These are phyloP conservation scores for Trichoderma gracile DNA, from an alignment of 2,329 filamentous ascomycete species.

Conservation along the genomic window DNA sequence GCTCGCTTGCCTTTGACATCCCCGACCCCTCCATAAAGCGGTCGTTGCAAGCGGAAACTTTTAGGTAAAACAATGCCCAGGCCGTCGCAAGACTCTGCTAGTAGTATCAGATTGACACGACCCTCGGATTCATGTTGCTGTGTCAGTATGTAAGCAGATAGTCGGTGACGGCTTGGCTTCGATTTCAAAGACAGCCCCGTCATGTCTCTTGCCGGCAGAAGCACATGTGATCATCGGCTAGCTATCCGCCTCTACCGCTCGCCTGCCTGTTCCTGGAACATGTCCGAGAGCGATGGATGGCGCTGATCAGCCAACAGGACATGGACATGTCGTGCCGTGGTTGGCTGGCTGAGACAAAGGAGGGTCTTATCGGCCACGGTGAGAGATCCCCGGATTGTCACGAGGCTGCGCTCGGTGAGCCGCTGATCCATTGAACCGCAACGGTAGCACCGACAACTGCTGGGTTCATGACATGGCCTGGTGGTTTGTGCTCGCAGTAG, in stretches of 20 bases:
- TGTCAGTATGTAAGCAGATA: background rate
- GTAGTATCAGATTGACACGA: background rate
- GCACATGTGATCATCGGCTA: slow-evolving; percentile 18
- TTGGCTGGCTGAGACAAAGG: slow-evolving; percentile 1
- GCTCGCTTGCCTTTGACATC: background rate
- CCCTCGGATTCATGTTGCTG: background rate
- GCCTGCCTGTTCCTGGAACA: slow-evolving; percentile 18
- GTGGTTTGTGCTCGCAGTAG: too few species aligned
- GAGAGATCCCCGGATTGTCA: slow-evolving; percentile 7
- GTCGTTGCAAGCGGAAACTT: background rate
- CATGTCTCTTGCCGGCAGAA: slow-evolving; percentile 2
- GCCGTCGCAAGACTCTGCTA: background rate
- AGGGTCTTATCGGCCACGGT: slow-evolving; percentile 20
- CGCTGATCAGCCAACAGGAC: background rate
- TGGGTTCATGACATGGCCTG: background rate
- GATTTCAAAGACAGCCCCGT: slow-evolving; percentile 2
- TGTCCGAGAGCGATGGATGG: slow-evolving; percentile 3
- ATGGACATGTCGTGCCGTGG: slow-evolving; percentile 1
- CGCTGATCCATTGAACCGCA: background rate
- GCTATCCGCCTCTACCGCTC: background rate
- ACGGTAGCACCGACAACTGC: background rate
- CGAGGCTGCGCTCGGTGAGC: slow-evolving; percentile 20
- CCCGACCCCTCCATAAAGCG: background rate
- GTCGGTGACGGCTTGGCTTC: background rate
- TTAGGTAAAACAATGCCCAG: background rate